These are phyloP conservation scores for Claviceps cyperi DNA, from an alignment of 2,329 filamentous ascomycete species.

Conservation along the genomic window DNA sequence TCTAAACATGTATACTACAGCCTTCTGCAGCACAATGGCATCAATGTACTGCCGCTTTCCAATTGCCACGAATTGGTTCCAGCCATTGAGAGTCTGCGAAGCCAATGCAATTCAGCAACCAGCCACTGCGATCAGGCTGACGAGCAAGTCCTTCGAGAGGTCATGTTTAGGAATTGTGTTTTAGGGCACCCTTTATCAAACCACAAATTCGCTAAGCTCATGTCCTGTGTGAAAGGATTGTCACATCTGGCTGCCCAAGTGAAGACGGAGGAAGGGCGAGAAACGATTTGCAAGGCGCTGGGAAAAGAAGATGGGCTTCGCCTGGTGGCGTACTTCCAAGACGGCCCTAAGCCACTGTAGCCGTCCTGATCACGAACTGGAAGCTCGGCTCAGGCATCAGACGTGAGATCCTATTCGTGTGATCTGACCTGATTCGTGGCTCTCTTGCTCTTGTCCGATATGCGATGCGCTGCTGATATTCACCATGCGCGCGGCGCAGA, in stretches of 20 bases:
- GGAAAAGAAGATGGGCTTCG: slow-evolving; percentile 16
- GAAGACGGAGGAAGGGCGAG: slow-evolving; percentile 8
- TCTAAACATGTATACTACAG: slow-evolving; percentile 11
- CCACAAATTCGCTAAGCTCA: slow-evolving; percentile 13
- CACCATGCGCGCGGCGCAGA: too few species aligned
- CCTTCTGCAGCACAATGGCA: slow-evolving; percentile 16
- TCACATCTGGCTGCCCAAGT: slow-evolving; percentile 13
- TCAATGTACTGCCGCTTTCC: slow-evolving; percentile 30
- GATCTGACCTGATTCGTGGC: not conserved
- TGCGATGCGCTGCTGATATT: not conserved
- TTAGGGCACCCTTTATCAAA: slow-evolving; percentile 14
- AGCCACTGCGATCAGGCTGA: not conserved
- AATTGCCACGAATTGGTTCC: slow-evolving; percentile 20
- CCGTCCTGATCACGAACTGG: not conserved
- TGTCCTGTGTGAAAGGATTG: slow-evolving; percentile 15
- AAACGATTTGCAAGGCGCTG: slow-evolving; percentile 13
- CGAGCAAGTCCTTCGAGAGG: not conserved
- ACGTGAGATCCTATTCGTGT: not conserved
- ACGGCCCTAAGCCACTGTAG: slow-evolving; percentile 8
- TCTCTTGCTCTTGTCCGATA: not conserved
- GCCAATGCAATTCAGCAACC: slow-evolving; percentile 9
- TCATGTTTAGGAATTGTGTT: slow-evolving; percentile 11
- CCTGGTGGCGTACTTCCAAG: slow-evolving; percentile 16
- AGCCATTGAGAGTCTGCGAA: slow-evolving; percentile 24
- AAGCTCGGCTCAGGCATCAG: not conserved